Evolutionary conservation across 2,329 filamentous ascomycete genomes (phyloP).

Genomic region (Penicillium carneum): DNA sequence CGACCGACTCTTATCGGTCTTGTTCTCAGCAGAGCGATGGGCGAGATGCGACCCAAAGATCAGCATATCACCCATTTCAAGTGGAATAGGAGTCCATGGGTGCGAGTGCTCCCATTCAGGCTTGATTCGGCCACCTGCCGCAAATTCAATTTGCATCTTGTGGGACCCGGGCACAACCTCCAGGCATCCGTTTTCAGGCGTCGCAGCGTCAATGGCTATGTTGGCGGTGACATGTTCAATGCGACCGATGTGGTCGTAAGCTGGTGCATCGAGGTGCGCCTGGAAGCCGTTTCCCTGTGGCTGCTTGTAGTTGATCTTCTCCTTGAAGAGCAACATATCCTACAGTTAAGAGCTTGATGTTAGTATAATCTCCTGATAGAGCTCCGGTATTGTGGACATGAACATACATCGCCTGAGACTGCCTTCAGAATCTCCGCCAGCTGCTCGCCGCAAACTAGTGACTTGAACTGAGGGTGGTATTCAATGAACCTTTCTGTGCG

Average conservation of each 20-base stretch:
- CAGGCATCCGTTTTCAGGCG: conserved; percentile 43
- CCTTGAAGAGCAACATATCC: conserved; percentile 48
- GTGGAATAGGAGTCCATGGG: conserved; percentile 42
- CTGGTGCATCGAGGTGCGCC: conserved; percentile 46
- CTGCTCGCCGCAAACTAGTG: conserved; percentile 38
- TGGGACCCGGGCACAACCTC: conserved; percentile 47
- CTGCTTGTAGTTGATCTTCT: conserved; percentile 50
- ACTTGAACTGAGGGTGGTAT: conserved; percentile 39
- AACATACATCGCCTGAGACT: conserved; percentile 37
- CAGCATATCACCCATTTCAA: conserved; percentile 43
- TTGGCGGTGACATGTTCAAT: conserved; percentile 49
- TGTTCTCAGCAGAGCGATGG: conserved; percentile 43
- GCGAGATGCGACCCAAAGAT: conserved; percentile 47
- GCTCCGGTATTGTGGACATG: rapidly evolving
- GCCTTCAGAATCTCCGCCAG: conserved; percentile 39
- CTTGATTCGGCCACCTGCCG: conserved; percentile 41
- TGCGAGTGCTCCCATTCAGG: conserved; percentile 41
- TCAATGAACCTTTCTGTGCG: conserved; percentile 47
- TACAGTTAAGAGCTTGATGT: conserved; percentile 7
- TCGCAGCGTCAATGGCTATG: conserved; percentile 45
- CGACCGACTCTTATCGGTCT: conserved; percentile 32
- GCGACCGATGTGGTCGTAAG: conserved; percentile 47
- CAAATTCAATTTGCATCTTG: conserved; percentile 44
- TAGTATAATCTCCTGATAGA: background rate
- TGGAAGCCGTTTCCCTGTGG: conserved; percentile 46